Percentiles rank a stretch among this genome's conserved stretches.
phyloP scores from a whole-genome alignment of 441 rosid genomes.

The Erysimum cheiri region DNA sequence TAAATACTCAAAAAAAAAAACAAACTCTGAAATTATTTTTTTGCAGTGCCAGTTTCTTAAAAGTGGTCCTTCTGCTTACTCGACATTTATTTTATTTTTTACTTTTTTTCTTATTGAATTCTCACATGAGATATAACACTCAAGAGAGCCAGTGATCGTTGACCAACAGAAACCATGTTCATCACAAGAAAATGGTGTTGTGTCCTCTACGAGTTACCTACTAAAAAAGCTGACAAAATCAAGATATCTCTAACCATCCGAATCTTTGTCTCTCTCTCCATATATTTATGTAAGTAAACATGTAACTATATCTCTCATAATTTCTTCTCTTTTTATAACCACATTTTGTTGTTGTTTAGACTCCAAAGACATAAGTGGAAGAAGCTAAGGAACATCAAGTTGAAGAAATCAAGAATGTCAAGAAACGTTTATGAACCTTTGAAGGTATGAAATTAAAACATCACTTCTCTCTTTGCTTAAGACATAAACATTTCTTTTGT shows the following conservation, averaged over 20 bases:
- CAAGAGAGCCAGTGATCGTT: constrained; percentile 35
- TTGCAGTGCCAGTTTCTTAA: constrained; percentile 34
- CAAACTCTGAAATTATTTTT: constrained; percentile 22
- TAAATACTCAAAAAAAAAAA: constrained; percentile 2
- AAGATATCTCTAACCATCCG: constrained; percentile 35
- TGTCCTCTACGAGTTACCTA: constrained; percentile 31
- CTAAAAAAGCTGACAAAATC: constrained; percentile 44
- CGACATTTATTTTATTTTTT: background rate
- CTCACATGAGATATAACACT: constrained; percentile 35
- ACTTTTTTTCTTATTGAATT: background rate
- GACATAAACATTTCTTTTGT: background rate
- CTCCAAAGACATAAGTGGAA: constrained; percentile 14
- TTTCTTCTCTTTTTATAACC: constrained; percentile 29
- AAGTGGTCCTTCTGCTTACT: constrained; percentile 32
- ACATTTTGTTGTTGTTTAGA: background rate
- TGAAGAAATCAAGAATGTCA: constrained; percentile 45
- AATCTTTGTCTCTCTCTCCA: constrained; percentile 49
- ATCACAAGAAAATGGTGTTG: constrained; percentile 43
- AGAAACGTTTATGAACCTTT: constrained; percentile 46
- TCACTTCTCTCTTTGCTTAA: constrained; percentile 7
- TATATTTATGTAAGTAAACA: constrained; percentile 17
- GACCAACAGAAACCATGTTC: constrained; percentile 40
- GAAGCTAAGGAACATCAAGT: constrained; percentile 16
- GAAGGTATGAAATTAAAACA: constrained; percentile 44
- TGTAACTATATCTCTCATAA: constrained; percentile 14